phyloP scores from a whole-genome alignment of 345 rosid species.

The Theobroma cacao region DNA sequence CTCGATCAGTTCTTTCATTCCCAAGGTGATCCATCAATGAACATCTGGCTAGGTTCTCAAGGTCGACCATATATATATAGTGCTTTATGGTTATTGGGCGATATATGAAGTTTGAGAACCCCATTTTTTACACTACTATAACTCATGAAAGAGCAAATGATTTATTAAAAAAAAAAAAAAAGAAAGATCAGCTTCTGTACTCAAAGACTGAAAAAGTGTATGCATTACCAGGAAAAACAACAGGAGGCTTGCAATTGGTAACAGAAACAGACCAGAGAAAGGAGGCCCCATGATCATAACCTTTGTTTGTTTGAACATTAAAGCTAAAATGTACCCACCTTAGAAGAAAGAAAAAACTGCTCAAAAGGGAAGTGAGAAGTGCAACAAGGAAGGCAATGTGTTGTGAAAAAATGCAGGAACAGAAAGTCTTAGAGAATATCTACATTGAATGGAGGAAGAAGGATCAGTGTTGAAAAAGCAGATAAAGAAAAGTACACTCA shows the following conservation, averaged over 20 bases:
- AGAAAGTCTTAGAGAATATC: constrained; percentile 14
- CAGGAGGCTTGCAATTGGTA: constrained; percentile 3
- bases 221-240: constrained; percentile 24
- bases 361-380: neutral
- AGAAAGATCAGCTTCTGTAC: neutral
- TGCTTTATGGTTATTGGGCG: no score
- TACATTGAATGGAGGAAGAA: constrained; percentile 23
- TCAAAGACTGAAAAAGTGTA: constrained; percentile 30
- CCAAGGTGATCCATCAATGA: constrained; percentile 31
- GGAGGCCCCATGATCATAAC: constrained; percentile 29
- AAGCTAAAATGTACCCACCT: constrained; percentile 7
- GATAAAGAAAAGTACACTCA: neutral
- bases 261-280: constrained; percentile 18
- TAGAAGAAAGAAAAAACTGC: neutral
- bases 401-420: constrained; percentile 2
- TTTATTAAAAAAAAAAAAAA: neutral
- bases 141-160: neutral
- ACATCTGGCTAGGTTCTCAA: constrained; percentile 18
- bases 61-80: neutral
- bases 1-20: constrained; percentile 23
- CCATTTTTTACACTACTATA: neutral
- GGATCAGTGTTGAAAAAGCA: neutral
- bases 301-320: constrained; percentile 20
- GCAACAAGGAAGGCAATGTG: neutral
- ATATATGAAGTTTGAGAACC: neutral